phyloP scores from a whole-genome alignment of 306 rosid species.

The Clitoria ternatea region DNA sequence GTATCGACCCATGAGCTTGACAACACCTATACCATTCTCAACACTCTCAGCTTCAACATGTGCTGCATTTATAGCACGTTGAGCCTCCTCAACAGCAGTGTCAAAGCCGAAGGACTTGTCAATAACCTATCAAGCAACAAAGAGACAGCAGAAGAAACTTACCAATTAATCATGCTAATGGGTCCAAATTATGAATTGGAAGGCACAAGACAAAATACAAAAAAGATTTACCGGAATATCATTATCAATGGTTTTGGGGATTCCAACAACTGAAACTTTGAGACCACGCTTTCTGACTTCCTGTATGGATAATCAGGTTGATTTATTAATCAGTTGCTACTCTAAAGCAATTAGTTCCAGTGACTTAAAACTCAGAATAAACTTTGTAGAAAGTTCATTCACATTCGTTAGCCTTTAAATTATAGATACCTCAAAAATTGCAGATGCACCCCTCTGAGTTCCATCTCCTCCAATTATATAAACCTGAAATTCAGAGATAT shows the following conservation, averaged over 20 bases:
- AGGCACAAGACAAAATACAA: conserved; percentile 2
- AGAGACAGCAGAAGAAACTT: background rate
- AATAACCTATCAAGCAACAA: conserved; percentile 55
- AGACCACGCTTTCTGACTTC: conserved; percentile 89
- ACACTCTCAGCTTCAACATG: conserved; percentile 90
- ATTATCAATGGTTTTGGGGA: conserved; percentile 95
- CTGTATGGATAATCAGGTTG: conserved; percentile 41
- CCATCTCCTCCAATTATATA: conserved; percentile 99
- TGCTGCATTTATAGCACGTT: conserved; percentile 97
- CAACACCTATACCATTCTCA: conserved; percentile 89
- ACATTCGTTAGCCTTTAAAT: conserved; percentile 5
- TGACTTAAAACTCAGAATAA: background rate
- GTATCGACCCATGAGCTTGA: conserved; percentile 94
- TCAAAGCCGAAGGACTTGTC: conserved; percentile 95
- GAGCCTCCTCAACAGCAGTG: conserved; percentile 99
- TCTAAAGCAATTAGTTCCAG: background rate
- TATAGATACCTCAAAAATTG: conserved; percentile 72
- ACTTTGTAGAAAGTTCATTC: background rate
- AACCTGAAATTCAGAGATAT: conserved; percentile 55
- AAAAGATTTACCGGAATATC: conserved; percentile 68
- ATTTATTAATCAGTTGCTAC: background rate
- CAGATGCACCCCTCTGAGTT: conserved; percentile 93
- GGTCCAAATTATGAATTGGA: background rate
- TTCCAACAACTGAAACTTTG: conserved; percentile 80
- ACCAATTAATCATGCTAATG: conserved; percentile 3